Conservation (phyloP, 2,329 filamentous ascomycete species). For the Neocatenulostroma microsporum region DNA sequence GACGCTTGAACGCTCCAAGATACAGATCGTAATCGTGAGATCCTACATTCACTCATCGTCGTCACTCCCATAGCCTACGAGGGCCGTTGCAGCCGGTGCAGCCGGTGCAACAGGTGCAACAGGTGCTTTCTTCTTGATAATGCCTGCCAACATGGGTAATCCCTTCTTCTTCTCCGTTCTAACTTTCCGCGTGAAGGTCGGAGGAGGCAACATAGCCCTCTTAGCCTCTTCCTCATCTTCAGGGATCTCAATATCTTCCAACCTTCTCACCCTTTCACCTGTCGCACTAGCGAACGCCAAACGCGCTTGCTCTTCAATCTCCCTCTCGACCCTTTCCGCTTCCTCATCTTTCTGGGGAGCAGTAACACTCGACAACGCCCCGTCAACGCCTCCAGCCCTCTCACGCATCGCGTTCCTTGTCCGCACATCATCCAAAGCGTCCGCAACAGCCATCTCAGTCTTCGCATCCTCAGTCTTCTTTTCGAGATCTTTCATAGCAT, state of each 20-base stretch:
- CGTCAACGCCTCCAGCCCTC: constrained; percentile 56
- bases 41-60: constrained; percentile 2
- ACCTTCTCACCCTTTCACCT: constrained; percentile 46
- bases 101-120: too few species aligned
- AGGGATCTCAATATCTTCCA: constrained; percentile 42
- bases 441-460: constrained; percentile 91
- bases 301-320: constrained; percentile 75
- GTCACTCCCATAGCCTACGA: constrained; percentile 4
- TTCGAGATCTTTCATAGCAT: constrained; percentile 93
- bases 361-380: constrained; percentile 52
- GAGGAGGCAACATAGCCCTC: constrained; percentile 35
- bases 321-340: constrained; percentile 60
- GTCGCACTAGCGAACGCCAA: constrained; percentile 64
- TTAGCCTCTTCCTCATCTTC: too few species aligned
- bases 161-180: constrained; percentile 84
- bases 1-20: too few species aligned
- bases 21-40: too few species aligned
- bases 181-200: constrained; percentile 64
- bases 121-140: constrained; percentile 71
- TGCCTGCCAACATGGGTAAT: constrained; percentile 62
- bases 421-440: constrained; percentile 89
- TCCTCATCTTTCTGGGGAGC: constrained; percentile 52
- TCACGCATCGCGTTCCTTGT: constrained; percentile 85
- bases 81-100: background rate
- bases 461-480: constrained; percentile 89